A percentile compares a stretch with the other conserved stretches of the same genome.
Evolutionary conservation across 2,329 filamentous ascomycete species (phyloP).

Genomic region (Triangularia setosa): DNA sequence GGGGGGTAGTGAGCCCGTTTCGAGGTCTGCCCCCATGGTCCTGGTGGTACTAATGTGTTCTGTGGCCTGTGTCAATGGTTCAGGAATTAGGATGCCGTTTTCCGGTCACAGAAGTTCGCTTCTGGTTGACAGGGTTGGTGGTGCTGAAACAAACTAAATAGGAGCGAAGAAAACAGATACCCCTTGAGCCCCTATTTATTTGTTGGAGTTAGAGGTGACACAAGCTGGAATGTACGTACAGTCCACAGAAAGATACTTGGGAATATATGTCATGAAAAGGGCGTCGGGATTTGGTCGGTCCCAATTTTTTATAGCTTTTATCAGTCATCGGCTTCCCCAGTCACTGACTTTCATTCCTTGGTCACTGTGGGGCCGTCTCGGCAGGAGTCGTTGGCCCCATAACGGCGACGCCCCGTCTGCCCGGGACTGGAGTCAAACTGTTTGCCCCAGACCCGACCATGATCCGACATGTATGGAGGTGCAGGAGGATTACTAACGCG

Average conservation of each 20-base stretch:
- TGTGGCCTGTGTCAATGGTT: no score
- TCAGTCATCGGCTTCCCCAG: not conserved
- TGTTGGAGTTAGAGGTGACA: not conserved
- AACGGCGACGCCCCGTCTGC: not conserved
- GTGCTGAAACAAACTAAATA: not conserved
- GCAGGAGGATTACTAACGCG: not conserved
- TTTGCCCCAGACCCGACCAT: not conserved
- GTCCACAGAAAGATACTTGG: not conserved
- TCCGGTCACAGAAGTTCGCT: not conserved
- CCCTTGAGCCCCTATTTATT: not conserved
- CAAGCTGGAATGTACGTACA: not conserved
- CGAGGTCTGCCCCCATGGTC: not conserved
- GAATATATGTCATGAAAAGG: not conserved
- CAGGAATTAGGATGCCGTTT: not conserved
- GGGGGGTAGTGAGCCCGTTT: not conserved
- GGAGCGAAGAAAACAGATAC: not conserved
- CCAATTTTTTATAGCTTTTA: not conserved
- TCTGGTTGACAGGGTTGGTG: not conserved
- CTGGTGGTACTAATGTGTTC: not conserved
- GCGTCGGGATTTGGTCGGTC: not conserved
- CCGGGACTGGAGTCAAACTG: not conserved
- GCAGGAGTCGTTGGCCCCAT: not conserved
- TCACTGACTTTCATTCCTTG: not conserved
- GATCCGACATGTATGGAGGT: not conserved
- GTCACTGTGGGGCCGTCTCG: not conserved